Conservation (phyloP, 2,329 filamentous ascomycete species). For the Cordyceps farinosa region DNA sequence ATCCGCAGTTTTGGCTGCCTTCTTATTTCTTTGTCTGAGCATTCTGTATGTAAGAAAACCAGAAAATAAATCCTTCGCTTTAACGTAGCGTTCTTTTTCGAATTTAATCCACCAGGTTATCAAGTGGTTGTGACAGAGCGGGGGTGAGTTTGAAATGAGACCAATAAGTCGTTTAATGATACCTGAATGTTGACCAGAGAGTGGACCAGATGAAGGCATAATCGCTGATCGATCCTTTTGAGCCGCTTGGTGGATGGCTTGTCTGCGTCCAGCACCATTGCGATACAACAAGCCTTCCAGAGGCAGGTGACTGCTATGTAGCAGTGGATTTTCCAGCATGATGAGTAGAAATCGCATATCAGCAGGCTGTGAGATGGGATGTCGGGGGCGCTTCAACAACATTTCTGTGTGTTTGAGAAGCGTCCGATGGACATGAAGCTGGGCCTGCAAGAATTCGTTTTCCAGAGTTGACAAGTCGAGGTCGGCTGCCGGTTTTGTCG, state of each 20-base stretch:
- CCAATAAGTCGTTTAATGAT: conserved; percentile 84
- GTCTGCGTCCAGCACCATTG: conserved; percentile 22
- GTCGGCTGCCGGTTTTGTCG: conserved; percentile 29
- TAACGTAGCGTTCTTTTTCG: conserved; percentile 63
- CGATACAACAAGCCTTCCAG: conserved; percentile 42
- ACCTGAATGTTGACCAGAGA: conserved; percentile 69
- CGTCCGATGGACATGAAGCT: conserved; percentile 64
- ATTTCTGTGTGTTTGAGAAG: conserved; percentile 76
- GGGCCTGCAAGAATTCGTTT: conserved; percentile 49
- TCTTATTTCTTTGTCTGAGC: conserved; percentile 65
- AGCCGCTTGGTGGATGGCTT: conserved; percentile 19
- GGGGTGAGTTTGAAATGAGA: conserved; percentile 70
- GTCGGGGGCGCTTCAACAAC: conserved; percentile 74
- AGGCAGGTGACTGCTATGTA: conserved; percentile 47
- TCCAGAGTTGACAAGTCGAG: conserved; percentile 44
- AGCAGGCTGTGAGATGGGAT: conserved; percentile 62
- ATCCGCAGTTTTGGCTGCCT: conserved; percentile 54
- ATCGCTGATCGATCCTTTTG: conserved; percentile 21
- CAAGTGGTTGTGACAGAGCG: conserved; percentile 71
- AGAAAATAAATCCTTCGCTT: conserved; percentile 70
- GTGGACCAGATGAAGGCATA: conserved; percentile 37
- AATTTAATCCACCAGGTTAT: conserved; percentile 75
- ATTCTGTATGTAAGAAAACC: conserved; percentile 81
- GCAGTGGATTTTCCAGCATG: conserved; percentile 71
- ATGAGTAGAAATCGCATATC: conserved; percentile 77